Evolutionary conservation across 345 rosid genomes (phyloP).

Genomic region (Eucalyptus sp.): DNA sequence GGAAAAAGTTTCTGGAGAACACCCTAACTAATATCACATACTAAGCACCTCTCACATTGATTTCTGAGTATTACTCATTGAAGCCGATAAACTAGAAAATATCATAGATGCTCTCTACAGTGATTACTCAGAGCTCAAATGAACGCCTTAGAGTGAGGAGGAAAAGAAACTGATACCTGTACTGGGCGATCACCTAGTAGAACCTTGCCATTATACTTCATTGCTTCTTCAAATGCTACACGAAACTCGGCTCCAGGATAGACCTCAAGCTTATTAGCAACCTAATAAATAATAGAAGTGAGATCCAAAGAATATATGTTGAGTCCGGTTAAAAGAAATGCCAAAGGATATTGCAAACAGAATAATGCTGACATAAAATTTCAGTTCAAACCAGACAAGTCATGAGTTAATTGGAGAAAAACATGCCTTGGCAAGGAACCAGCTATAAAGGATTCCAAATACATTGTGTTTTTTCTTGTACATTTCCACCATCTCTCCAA

Average conservation of each 20-base stretch:
- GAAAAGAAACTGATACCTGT: slow-evolving; percentile 21
- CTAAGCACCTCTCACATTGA: background rate
- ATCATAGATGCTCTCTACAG: background rate
- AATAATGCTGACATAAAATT: background rate
- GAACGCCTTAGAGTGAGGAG: background rate
- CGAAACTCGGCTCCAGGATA: slow-evolving; percentile 94
- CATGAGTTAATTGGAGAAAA: background rate
- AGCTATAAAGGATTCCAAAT: slow-evolving; percentile 85
- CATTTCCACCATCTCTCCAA: slow-evolving; percentile 86
- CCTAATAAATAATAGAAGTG: slow-evolving; percentile 17
- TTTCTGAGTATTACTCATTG: background rate
- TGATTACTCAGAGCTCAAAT: background rate
- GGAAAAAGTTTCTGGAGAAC: background rate
- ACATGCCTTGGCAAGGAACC: slow-evolving; percentile 94
- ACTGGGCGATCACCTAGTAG: slow-evolving; percentile 96
- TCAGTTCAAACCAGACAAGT: background rate
- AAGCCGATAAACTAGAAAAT: background rate
- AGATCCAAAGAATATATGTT: background rate
- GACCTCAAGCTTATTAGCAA: slow-evolving; percentile 73
- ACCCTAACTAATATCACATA: background rate
- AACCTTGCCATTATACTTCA: slow-evolving; percentile 65
- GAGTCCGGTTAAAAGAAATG: background rate
- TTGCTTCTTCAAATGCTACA: slow-evolving; percentile 88
- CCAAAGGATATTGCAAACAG: background rate
- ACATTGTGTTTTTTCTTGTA: slow-evolving; percentile 83